Evolutionary conservation across 495 filamentous ascomycete species (phyloP).

Genomic region (Aspergillus sparsus): DNA sequence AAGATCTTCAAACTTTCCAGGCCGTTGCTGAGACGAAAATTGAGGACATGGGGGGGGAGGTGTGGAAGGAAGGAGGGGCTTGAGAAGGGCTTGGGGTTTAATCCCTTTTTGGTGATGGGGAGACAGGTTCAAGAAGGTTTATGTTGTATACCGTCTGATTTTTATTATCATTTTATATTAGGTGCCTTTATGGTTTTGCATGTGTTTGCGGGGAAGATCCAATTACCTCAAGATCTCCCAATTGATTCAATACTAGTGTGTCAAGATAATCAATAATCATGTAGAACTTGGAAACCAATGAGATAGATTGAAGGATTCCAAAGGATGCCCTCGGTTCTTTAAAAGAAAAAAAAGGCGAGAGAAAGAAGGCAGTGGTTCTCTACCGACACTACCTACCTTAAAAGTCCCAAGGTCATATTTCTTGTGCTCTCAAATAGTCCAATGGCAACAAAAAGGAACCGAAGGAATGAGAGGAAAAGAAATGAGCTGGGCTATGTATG

Average conservation of each 20-base stretch:
- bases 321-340: background rate
- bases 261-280: background rate
- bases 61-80: background rate
- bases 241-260: background rate
- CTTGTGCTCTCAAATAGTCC: background rate
- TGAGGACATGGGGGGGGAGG: background rate
- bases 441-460: too few species aligned
- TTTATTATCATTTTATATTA: background rate
- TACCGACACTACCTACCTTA: too few species aligned
- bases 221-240: background rate
- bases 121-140: background rate
- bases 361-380: too few species aligned
- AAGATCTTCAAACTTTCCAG: conserved; percentile 19
- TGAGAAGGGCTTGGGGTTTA: background rate
- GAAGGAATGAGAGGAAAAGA: background rate
- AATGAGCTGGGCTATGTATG: conserved; percentile 3
- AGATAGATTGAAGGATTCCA: background rate
- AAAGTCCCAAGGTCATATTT: background rate
- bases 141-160: background rate
- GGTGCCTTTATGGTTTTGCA: background rate
- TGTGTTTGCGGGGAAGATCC: conserved; percentile 1
- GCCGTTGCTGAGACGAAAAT: background rate
- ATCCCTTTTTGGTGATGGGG: background rate
- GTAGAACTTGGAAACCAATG: conserved; percentile 4
- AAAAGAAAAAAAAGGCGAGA: background rate